Evolutionary conservation across 2,329 filamentous ascomycete genomes (phyloP).

Genomic region (Cladosporium sp.): DNA sequence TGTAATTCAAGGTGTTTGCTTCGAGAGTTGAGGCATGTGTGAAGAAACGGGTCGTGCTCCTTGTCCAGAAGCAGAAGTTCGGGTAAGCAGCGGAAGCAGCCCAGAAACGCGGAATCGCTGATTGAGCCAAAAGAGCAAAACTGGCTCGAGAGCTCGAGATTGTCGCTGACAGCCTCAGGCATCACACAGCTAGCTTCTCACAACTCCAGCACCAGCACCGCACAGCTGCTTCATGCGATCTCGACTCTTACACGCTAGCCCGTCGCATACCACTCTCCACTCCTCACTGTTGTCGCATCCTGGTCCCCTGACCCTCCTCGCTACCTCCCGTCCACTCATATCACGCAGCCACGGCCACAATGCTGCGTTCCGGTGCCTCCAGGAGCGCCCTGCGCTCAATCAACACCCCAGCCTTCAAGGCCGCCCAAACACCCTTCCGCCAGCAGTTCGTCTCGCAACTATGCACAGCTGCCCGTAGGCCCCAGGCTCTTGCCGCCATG

Average conservation of each 20-base stretch:
- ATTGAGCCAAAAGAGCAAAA: not conserved
- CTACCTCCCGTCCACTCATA: constrained; percentile 13
- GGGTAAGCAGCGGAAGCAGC: not conserved
- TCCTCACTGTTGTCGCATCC: constrained; percentile 4
- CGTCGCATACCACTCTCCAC: constrained; percentile 15
- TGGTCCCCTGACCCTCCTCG: constrained; percentile 15
- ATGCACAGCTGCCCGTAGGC: constrained; percentile 41
- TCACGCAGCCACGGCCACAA: constrained; percentile 26
- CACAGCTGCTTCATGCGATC: constrained; percentile 1
- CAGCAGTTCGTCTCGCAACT: constrained; percentile 47
- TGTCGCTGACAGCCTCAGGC: not conserved
- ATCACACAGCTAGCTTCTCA: constrained; percentile 2
- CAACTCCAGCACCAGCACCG: not conserved
- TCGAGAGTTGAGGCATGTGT: not conserved
- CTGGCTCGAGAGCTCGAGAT: not conserved
- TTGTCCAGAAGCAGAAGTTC: not conserved
- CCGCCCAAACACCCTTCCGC: constrained; percentile 37
- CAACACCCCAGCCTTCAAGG: constrained; percentile 33
- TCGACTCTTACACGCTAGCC: constrained; percentile 13
- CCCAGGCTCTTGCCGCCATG: constrained; percentile 36
- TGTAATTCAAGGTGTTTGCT: not conserved
- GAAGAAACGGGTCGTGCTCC: not conserved
- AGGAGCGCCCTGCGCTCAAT: constrained; percentile 44
- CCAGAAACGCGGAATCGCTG: not conserved
- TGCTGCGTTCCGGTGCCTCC: constrained; percentile 50